Conservation (phyloP, 495 filamentous ascomycete genomes). For the Neurospora sp. region DNA sequence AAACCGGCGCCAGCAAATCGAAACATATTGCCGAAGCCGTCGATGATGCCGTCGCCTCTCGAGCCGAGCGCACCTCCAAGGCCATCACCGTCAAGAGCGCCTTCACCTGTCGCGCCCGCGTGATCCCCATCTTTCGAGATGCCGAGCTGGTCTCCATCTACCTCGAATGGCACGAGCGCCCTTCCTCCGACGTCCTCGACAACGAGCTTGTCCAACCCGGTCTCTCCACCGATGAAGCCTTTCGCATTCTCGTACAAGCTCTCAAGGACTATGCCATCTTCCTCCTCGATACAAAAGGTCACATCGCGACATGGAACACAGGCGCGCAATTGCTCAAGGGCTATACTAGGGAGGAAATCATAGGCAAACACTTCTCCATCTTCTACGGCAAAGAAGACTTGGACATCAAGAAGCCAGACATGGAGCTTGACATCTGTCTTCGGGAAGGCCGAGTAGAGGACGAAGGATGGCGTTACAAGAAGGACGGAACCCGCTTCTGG, state of each 20-base stretch:
- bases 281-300: constrained; percentile 49
- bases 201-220: constrained; percentile 31
- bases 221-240: constrained; percentile 41
- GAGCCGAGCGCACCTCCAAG: constrained; percentile 19
- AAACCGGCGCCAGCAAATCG: constrained; percentile 25
- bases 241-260: constrained; percentile 51
- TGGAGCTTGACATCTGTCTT: constrained; percentile 47
- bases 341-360: constrained; percentile 45
- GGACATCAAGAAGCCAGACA: constrained; percentile 40
- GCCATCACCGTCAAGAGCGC: constrained; percentile 9
- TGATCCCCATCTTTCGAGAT: constrained; percentile 39
- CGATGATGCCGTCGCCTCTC: constrained; percentile 34
- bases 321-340: constrained; percentile 52
- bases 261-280: constrained; percentile 63
- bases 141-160: constrained; percentile 40
- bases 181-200: constrained; percentile 20
- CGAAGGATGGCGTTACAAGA: constrained; percentile 56
- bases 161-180: constrained; percentile 34
- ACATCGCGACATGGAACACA: constrained; percentile 53
- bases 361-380: constrained; percentile 53
- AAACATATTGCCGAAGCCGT: constrained; percentile 30
- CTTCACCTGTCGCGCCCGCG: constrained; percentile 31
- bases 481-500: constrained; percentile 55
- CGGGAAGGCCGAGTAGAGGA: constrained; percentile 53
- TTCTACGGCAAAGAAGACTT: constrained; percentile 52